These are phyloP conservation scores for Linnemannia hyalina DNA, from an alignment of 192 early-diverging fungal species.

Conservation along the genomic window DNA sequence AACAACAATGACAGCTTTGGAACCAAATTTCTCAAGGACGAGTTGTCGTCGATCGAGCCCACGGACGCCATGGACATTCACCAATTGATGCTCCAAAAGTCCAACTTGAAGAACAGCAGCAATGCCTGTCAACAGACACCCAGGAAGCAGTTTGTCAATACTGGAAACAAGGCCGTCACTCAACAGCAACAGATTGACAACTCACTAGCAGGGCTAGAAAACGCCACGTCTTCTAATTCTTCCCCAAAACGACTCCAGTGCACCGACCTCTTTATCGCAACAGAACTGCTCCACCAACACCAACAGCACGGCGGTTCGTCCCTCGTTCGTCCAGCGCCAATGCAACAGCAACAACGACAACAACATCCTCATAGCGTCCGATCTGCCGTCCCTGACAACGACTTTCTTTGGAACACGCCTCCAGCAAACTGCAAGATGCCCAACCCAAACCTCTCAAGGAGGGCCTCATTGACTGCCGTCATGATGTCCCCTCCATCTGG, in stretches of 20 bases:
- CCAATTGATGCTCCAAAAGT: not conserved
- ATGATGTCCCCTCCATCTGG: slow-evolving; percentile 37
- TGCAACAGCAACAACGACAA: slow-evolving; percentile 1
- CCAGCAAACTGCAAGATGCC: slow-evolving; percentile 40
- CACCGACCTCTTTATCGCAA: slow-evolving; percentile 26
- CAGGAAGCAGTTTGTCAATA: not conserved
- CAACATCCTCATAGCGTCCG: not conserved
- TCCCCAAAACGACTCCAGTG: slow-evolving; percentile 15
- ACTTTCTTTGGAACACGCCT: slow-evolving; percentile 17
- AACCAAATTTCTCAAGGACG: slow-evolving; percentile 10
- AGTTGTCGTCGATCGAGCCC: slow-evolving; percentile 10
- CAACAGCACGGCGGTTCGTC: not conserved
- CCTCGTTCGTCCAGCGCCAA: not conserved
- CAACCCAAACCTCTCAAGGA: slow-evolving; percentile 17
- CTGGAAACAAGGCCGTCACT: not conserved
- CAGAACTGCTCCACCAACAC: slow-evolving; percentile 10
- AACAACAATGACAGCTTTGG: slow-evolving; percentile 4
- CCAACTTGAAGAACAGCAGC: not conserved
- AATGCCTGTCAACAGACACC: not conserved
- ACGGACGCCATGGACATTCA: slow-evolving; percentile 9
- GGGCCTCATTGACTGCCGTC: slow-evolving; percentile 11
- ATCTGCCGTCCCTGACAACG: not conserved
- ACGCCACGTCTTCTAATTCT: not conserved
- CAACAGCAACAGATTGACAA: not conserved
- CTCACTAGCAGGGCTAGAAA: not conserved